A percentile compares a stretch with the other conserved stretches of the same genome.
phyloP scores from a whole-genome alignment of 176 grass and related monocot species.

The Olyra latifolia region DNA sequence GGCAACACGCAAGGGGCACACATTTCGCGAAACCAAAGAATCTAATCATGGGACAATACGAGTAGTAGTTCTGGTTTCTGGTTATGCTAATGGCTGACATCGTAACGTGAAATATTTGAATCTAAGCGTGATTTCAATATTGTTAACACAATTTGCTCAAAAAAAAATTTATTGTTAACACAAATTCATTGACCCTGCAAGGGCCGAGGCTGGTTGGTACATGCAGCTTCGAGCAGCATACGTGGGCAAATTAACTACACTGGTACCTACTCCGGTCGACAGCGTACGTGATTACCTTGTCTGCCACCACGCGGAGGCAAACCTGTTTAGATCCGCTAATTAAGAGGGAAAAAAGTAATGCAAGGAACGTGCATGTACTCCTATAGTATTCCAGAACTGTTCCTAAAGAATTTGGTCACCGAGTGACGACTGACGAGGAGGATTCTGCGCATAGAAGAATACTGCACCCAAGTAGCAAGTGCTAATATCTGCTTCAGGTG shows the following conservation, averaged over 20 bases:
- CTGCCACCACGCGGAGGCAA: not conserved
- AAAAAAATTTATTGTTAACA: not conserved
- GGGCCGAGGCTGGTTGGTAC: not conserved
- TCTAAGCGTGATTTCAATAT: not conserved
- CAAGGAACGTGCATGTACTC: not conserved
- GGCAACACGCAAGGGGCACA: not conserved
- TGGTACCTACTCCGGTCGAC: not conserved
- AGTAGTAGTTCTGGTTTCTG: not conserved
- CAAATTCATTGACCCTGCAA: not conserved
- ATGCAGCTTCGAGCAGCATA: not conserved
- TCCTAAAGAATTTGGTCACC: too few species aligned
- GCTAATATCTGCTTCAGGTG: not conserved
- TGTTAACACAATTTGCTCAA: too few species aligned
- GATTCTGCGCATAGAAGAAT: not conserved
- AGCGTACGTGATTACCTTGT: not conserved
- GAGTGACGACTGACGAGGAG: too few species aligned
- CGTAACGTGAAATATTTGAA: not conserved
- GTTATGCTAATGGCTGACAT: not conserved
- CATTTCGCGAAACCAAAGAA: not conserved
- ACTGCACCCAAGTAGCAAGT: not conserved
- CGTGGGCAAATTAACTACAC: not conserved
- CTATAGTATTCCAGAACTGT: not conserved
- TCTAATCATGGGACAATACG: not conserved
- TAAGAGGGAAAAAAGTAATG: not conserved
- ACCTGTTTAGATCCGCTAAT: not conserved